Base-by-base conservation (phyloP, 768 basidiomycete genomes). In the Chiua virens region DNA sequence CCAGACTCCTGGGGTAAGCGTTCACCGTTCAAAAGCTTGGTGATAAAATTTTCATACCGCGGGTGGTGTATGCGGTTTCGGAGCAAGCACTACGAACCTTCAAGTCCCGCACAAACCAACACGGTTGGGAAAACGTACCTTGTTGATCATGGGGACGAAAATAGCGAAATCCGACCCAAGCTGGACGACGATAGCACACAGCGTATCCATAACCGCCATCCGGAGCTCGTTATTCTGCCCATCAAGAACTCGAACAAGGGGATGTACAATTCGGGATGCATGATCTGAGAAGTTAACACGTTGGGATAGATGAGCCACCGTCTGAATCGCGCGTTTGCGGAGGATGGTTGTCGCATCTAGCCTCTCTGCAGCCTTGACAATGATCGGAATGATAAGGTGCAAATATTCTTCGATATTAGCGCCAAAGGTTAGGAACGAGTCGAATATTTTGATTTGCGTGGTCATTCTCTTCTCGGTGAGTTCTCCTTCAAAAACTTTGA, bases 251-350 rank as follows among this genome's bases (percentile, higher is more conserved):
- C 97, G 81, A 36, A 92, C 87, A 22, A 99, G 78, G 5, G 97
- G 95, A 61, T 98, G 97, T 8, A 99, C 91, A 60, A 98, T 97
- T 21, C 96, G 84, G 10, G 93, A 96, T 20, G 97, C 93, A 57
- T 98, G 96, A 63, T 98, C 97, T 4, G 92, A 93, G 64, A 99
- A 98, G 71, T 98, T 98, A 58, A 98, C 92, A 50, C 94, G 80
- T 57, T 87, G 81, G 6, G 93, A 94, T 23, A 99, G 72, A 20
- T 88, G 89, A 40, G 93, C 92, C 37, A 98, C 89, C 1, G 92
- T 95, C 55, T 89, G 86, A 38, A 98, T 87, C 0, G 96, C 95
- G 43, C 86, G 82, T 70, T 92, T 92, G 39, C 95, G 85, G 43
- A 99, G 73, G 11, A 81, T 71, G 3, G 81, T 80, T 3, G 85